These are phyloP conservation scores for Lathyrus tuberosus DNA, from an alignment of 306 rosid genomes.

Conservation along the genomic window DNA sequence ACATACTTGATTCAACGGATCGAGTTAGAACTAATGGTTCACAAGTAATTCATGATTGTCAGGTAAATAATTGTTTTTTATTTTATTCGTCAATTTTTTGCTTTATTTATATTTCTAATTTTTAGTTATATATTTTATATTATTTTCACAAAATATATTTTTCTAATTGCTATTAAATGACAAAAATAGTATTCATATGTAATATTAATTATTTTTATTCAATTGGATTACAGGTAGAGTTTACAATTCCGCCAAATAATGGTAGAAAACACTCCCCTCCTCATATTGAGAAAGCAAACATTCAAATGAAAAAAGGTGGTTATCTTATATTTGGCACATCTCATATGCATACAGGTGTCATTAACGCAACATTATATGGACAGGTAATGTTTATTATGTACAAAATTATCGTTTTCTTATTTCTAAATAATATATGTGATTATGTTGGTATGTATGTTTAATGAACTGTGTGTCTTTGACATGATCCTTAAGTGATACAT, in stretches of 20 bases:
- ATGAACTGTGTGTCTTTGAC: no score
- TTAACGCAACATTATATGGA: background rate
- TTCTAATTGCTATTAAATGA: no score
- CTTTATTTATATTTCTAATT: no score
- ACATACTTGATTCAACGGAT: conserved; percentile 21
- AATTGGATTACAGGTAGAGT: background rate
- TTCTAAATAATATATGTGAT: background rate
- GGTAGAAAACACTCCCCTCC: background rate
- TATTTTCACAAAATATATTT: no score
- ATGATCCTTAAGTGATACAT: no score
- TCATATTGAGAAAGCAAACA: background rate
- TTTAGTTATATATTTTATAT: no score
- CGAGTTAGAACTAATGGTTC: background rate
- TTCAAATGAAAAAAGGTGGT: conserved; percentile 5
- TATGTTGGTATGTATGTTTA: background rate
- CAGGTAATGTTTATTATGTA: background rate
- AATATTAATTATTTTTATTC: background rate
- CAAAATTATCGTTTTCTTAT: no score
- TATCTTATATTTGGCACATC: background rate
- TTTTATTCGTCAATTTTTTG: no score
- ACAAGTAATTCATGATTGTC: background rate
- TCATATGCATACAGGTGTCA: conserved; percentile 14
- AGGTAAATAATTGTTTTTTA: no score
- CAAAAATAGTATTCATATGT: no score
- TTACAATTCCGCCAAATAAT: background rate